These are phyloP conservation scores for Flaveria linearis DNA, from an alignment of 129 eudicot genomes.

Conservation along the genomic window DNA sequence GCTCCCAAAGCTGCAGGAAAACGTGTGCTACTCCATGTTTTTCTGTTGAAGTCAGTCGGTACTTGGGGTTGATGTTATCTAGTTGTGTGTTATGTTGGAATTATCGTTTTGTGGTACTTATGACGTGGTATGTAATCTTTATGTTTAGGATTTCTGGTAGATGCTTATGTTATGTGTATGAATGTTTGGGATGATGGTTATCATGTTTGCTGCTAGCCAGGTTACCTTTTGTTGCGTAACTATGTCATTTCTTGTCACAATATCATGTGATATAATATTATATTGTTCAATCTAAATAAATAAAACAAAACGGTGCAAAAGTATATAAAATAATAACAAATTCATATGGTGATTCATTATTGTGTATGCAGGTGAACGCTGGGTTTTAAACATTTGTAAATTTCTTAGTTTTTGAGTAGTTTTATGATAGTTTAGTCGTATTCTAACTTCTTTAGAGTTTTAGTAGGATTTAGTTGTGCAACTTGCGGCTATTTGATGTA, in stretches of 20 bases:
- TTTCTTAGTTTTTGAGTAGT: background rate
- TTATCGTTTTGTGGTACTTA: background rate
- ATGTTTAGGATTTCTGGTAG: conserved; percentile 27
- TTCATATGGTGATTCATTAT: too few species aligned
- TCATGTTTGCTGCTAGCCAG: conserved; percentile 2
- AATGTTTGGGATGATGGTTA: conserved; percentile 15
- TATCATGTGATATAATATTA: too few species aligned
- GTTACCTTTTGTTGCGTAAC: background rate
- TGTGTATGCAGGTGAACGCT: too few species aligned
- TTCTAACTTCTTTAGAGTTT: too few species aligned
- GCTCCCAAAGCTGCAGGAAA: conserved; percentile 59
- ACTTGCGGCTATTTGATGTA: too few species aligned
- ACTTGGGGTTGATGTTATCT: too few species aligned
- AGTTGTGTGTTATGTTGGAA: background rate
- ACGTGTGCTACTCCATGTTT: conserved; percentile 73
- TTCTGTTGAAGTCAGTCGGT: conserved; percentile 32
- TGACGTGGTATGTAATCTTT: background rate
- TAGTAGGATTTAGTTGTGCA: too few species aligned
- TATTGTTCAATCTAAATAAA: too few species aligned
- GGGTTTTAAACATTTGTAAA: too few species aligned
- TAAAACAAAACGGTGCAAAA: too few species aligned
- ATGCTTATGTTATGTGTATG: background rate
- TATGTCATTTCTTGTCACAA: background rate
- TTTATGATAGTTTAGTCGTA: too few species aligned
- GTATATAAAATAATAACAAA: too few species aligned